Evolutionary conservation across 768 basidiomycete genomes (phyloP).

Genomic region (Macrocybe gigantea): DNA sequence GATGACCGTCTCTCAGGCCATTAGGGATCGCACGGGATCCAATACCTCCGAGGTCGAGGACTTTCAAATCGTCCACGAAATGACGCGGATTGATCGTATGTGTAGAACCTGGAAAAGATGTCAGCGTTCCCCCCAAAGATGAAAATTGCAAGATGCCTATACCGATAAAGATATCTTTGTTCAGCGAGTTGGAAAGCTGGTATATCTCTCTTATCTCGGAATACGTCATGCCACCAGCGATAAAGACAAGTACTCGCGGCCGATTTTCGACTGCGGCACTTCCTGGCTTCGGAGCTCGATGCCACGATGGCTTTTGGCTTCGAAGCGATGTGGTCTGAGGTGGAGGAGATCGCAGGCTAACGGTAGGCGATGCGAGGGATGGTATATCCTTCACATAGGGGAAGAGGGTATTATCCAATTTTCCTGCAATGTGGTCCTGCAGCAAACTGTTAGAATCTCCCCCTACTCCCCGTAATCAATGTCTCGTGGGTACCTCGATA

Average conservation of each 20-base stretch:
- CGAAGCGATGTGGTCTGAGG: constrained; percentile 72
- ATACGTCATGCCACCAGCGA: constrained; percentile 94
- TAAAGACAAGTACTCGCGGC: constrained; percentile 82
- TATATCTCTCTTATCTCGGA: constrained; percentile 92
- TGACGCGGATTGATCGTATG: constrained; percentile 78
- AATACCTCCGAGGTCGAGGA: constrained; percentile 81
- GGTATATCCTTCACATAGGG: constrained; percentile 88
- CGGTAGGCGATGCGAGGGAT: constrained; percentile 36
- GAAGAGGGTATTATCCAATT: constrained; percentile 73
- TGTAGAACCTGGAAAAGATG: constrained; percentile 65
- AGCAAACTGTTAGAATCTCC: background rate
- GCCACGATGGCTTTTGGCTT: constrained; percentile 88
- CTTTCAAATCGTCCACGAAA: constrained; percentile 84
- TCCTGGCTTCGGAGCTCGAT: constrained; percentile 61
- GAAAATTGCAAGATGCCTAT: constrained; percentile 2
- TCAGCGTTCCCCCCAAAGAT: background rate
- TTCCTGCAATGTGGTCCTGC: constrained; percentile 79
- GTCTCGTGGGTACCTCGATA: constrained; percentile 56
- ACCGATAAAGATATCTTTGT: constrained; percentile 94
- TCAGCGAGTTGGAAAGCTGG: constrained; percentile 61
- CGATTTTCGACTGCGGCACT: constrained; percentile 45
- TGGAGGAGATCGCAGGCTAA: constrained; percentile 44
- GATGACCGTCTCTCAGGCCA: constrained; percentile 48
- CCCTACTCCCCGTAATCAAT: background rate
- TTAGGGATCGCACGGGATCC: constrained; percentile 72